phyloP scores from a whole-genome alignment of 1,284 basidiomycete genomes.

The Laetiporus sulphureus region DNA sequence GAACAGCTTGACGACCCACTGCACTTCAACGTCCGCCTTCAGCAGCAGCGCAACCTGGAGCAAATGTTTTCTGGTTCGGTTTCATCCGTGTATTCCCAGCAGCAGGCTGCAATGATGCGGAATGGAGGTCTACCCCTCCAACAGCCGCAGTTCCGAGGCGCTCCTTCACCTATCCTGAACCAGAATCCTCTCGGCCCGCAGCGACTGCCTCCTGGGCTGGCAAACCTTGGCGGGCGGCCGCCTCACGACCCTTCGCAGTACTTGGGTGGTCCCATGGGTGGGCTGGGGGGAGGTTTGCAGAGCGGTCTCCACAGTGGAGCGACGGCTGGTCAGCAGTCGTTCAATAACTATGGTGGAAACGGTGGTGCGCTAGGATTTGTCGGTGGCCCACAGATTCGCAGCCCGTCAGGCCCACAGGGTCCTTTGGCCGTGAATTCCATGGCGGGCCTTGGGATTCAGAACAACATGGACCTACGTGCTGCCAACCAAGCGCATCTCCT shows the following conservation, averaged over 20 bases:
- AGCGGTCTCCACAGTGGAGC: slow-evolving; percentile 43
- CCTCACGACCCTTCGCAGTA: slow-evolving; percentile 72
- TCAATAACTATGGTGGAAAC: slow-evolving; percentile 38
- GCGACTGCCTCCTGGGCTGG: slow-evolving; percentile 71
- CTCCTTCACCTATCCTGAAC: slow-evolving; percentile 52
- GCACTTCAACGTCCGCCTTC: slow-evolving; percentile 48
- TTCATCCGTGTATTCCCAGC: slow-evolving; percentile 41
- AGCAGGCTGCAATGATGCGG: slow-evolving; percentile 40
- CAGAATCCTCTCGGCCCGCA: slow-evolving; percentile 43
- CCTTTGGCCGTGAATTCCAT: slow-evolving; percentile 39
- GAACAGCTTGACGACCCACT: slow-evolving; percentile 57
- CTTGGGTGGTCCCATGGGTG: slow-evolving; percentile 42
- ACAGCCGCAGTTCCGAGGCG: slow-evolving; percentile 55
- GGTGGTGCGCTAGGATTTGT: slow-evolving; percentile 40
- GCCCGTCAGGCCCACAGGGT: slow-evolving; percentile 43
- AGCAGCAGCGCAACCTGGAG: slow-evolving; percentile 46
- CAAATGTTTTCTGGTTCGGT: slow-evolving; percentile 48
- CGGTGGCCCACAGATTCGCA: slow-evolving; percentile 46
- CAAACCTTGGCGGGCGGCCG: slow-evolving; percentile 74
- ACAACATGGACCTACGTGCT: slow-evolving; percentile 47
- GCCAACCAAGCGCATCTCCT: slow-evolving; percentile 44
- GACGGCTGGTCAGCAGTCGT: slow-evolving; percentile 43
- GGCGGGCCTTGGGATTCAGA: slow-evolving; percentile 41
- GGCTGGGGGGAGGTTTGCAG: slow-evolving; percentile 36
- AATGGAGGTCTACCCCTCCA: slow-evolving; percentile 53